Evolutionary conservation across 345 rosid genomes (phyloP).

Genomic region (Corymbia maculata): DNA sequence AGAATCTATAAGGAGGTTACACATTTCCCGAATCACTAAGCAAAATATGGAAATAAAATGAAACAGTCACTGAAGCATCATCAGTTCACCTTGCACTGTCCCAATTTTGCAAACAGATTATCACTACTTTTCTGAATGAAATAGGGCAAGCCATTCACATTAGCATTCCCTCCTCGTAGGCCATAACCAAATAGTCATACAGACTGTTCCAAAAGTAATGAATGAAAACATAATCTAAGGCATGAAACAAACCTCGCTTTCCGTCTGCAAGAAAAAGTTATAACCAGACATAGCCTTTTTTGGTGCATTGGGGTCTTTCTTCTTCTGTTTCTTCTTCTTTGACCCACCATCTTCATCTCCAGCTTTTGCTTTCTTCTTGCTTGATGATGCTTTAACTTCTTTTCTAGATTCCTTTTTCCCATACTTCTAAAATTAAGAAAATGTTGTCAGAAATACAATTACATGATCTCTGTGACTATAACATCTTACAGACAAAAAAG

Average conservation of each 20-base stretch:
- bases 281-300: constrained; percentile 72
- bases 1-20: neutral
- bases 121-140: neutral
- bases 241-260: constrained; percentile 60
- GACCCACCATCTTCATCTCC: constrained; percentile 57
- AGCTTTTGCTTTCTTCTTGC: constrained; percentile 61
- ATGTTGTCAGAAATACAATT: neutral
- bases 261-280: constrained; percentile 66
- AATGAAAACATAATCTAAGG: neutral
- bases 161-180: neutral
- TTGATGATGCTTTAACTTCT: constrained; percentile 48
- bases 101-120: neutral
- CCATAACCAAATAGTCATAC: neutral
- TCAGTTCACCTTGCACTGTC: neutral
- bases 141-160: neutral
- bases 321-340: constrained; percentile 76
- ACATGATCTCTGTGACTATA: neutral
- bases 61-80: neutral
- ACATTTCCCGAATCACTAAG: neutral
- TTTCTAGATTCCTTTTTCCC: constrained; percentile 52
- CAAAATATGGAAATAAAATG: neutral
- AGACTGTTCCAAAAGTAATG: neutral
- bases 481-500: neutral
- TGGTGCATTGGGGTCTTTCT: constrained; percentile 97
- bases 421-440: constrained; percentile 44